These are phyloP conservation scores for Fragaria vesca DNA, from an alignment of 306 rosid genomes.

Conservation along the genomic window DNA sequence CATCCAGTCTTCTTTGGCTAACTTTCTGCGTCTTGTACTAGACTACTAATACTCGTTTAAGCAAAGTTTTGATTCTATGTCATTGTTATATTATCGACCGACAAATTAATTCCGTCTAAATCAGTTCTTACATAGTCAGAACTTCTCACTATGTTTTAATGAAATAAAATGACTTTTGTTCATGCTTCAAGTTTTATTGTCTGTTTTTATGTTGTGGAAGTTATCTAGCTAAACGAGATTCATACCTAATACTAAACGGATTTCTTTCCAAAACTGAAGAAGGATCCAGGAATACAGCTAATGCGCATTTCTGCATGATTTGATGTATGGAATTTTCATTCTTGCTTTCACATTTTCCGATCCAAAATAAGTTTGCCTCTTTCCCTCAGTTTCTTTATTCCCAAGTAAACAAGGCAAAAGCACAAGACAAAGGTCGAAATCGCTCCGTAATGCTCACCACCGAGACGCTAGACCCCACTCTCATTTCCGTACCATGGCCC, in stretches of 20 bases:
- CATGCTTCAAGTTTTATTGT: too few relatives aligned
- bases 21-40: background rate
- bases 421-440: background rate
- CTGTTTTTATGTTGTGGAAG: too few relatives aligned
- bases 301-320: background rate
- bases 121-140: too few relatives aligned
- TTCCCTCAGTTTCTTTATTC: background rate
- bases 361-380: background rate
- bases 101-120: too few relatives aligned
- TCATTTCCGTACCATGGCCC: conserved; percentile 57
- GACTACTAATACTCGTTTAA: background rate
- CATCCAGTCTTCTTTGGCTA: background rate
- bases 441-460: background rate
- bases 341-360: background rate
- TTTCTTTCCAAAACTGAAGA: background rate
- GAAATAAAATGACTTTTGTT: too few relatives aligned
- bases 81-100: too few relatives aligned
- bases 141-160: too few relatives aligned
- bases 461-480: conserved; percentile 27
- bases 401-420: conserved; percentile 10
- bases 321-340: background rate
- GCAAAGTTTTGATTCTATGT: too few relatives aligned
- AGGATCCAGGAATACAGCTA: background rate
- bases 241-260: background rate
- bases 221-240: background rate